Evolutionary conservation across 352 stramenopile genomes (phyloP), one percentile per base, ranked within the genome.

Genomic region (Bremia lactucae): DNA sequence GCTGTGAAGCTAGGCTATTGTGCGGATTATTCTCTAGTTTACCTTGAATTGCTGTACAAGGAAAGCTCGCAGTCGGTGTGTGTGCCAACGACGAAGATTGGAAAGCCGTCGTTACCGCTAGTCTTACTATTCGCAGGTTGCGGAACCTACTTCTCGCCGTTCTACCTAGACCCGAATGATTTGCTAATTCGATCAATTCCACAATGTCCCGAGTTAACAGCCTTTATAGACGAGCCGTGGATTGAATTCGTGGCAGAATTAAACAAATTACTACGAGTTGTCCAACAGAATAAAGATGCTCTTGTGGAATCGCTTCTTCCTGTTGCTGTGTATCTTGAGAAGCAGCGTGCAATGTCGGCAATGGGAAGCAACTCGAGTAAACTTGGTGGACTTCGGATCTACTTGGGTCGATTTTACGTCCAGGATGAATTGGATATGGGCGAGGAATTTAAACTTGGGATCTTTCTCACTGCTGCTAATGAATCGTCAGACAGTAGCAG

Each of bases 221-320:
- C 74, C n/a, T 90, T 90, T 46, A 90, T 90, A 38, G 78, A 90
- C 41, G 78, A 87, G 21, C 72, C 68, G 33, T 90, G 74, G 75
- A 75, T 90, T 52, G 71, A 87, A 60, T 83, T 90, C 49, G 76
- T 90, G 29, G 75, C 74, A 0, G 78, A 90, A 40, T 52, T 90
- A 0, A 90, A 90, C 38, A 72, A 78, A 26, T 38, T 90, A 5
- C 47, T 90, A 23, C 74, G 78, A 3, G 61, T 86, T 9, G 75
- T 90, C 13, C 59, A 76, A 28, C 66, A 70, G n/a, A 55, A 83
- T 20, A 64, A 76, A 46, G 46, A 51, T 40, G 61, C 46, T 6
- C 42, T 83, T 9, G 61, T 83, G 9, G 61, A 81, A 39, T 75
- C 71, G 18, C 65, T 88, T 2, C 50, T 80, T 33, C 70, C 71